Evolutionary conservation across 1,284 basidiomycete species (phyloP), one percentile per base, ranked within the genome.

Genomic region (Ustilago xerochloae): DNA sequence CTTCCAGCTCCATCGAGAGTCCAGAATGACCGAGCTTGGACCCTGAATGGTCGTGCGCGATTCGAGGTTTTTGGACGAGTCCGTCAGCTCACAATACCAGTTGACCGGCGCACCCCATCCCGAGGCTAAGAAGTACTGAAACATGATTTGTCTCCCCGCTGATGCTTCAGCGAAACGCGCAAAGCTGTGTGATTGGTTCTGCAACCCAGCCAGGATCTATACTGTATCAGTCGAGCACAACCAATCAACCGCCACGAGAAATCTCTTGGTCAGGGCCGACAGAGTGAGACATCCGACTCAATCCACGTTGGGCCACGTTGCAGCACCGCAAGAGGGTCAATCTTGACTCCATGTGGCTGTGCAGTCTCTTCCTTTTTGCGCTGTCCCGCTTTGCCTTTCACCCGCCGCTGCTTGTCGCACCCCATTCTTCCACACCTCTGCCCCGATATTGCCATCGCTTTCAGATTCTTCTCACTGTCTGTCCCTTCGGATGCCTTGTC

Each of bases 321-420:
- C 24, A 8, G 4, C 47, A 49, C 6, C 4, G n/a, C n/a, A 35
- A 22, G 22, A 29, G 35, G 16, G 12, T 20, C 28, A 18, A 20
- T 33, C 47, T 20, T 13, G 12, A 6, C 5, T 49, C 47, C 47
- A 49, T 49, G 47, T 49, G 47, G 47, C 47, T 49, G 47, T 49
- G 47, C 13, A 7, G n/a, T 36, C 35, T n/a, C 35, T 18, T 39
- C 10, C 7, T n/a, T n/a, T n/a, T n/a, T n/a, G n/a, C n/a, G n/a
- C n/a, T n/a, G n/a, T n/a, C n/a, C n/a, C n/a, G n/a, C n/a, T n/a
- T n/a, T 39, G 15, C 38, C 38, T 39, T 16, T 39, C n/a, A 20
- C 8, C 38, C n/a, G 38, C n/a, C n/a, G n/a, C n/a, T 20, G n/a
- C 38, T 39, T 16, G n/a, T 16, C 9, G n/a, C n/a, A 16, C 38